Evolutionary conservation across 495 filamentous ascomycete genomes (phyloP).

Genomic region (Talaromyces trachyspermus): DNA sequence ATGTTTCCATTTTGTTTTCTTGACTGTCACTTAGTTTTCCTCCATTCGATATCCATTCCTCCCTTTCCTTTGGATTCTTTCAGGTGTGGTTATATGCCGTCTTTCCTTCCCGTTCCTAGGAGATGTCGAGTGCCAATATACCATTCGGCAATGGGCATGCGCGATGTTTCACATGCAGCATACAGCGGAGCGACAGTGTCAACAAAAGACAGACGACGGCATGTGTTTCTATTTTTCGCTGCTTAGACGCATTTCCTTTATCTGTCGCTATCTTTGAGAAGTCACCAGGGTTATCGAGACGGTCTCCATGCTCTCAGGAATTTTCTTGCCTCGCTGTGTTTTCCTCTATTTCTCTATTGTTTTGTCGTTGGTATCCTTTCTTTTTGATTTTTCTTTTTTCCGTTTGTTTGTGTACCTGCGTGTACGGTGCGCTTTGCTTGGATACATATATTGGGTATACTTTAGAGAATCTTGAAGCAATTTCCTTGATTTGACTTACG

Average conservation of each 20-base stretch:
- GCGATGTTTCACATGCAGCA: neutral
- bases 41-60: constrained; percentile 1
- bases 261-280: neutral
- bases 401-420: neutral
- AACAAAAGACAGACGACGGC: neutral
- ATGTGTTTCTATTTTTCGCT: neutral
- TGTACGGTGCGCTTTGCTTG: constrained; percentile 5
- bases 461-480: constrained; percentile 10
- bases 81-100: neutral
- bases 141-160: no score
- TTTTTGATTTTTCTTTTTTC: neutral
- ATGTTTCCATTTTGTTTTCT: neutral
- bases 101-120: neutral
- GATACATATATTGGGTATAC: constrained; percentile 8
- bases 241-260: constrained; percentile 1
- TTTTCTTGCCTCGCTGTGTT: no score
- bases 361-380: neutral
- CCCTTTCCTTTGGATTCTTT: neutral
- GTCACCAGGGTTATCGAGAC: neutral
- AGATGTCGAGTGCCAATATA: no score
- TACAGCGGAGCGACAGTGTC: neutral
- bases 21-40: constrained; percentile 4
- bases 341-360: neutral
- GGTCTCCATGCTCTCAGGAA: no score
- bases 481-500: neutral